Percentiles rank a stretch among this genome's conserved stretches.
phyloP scores from a whole-genome alignment of 192 early-diverging fungal genomes.

The Rhizophlyctis rosea region DNA sequence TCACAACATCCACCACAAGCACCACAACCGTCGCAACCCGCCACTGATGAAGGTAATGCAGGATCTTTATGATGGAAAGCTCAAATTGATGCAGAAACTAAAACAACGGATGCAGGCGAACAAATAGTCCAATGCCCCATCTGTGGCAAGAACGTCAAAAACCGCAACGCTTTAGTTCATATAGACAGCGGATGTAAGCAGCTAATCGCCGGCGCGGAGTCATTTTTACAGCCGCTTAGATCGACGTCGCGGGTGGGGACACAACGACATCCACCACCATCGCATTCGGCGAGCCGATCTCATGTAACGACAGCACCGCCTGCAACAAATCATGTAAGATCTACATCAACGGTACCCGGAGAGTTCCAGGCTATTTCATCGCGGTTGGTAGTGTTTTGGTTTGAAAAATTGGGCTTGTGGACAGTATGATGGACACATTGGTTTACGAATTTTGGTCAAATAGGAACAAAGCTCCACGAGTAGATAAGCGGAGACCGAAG shows the following conservation, averaged over 20 bases:
- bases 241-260: too few relatives aligned
- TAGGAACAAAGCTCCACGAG: not conserved
- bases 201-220: too few relatives aligned
- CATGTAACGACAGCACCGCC: not conserved
- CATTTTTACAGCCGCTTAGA: too few relatives aligned
- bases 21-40: not conserved
- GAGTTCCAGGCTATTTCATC: too few relatives aligned
- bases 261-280: not conserved
- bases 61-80: not conserved
- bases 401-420: too few relatives aligned
- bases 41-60: not conserved
- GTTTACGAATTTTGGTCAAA: too few relatives aligned
- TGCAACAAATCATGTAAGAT: too few relatives aligned
- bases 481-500: constrained; percentile 8
- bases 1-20: constrained; percentile 3
- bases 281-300: not conserved
- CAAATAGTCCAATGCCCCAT: constrained; percentile 35
- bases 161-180: constrained; percentile 33
- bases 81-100: not conserved
- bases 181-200: constrained; percentile 28
- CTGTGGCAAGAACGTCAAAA: constrained; percentile 23
- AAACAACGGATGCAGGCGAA: not conserved
- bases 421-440: too few relatives aligned
- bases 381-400: too few relatives aligned
- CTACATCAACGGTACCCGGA: too few relatives aligned